Conservation (phyloP, 2,329 filamentous ascomycete genomes). For the Fusarium duplospermum region DNA sequence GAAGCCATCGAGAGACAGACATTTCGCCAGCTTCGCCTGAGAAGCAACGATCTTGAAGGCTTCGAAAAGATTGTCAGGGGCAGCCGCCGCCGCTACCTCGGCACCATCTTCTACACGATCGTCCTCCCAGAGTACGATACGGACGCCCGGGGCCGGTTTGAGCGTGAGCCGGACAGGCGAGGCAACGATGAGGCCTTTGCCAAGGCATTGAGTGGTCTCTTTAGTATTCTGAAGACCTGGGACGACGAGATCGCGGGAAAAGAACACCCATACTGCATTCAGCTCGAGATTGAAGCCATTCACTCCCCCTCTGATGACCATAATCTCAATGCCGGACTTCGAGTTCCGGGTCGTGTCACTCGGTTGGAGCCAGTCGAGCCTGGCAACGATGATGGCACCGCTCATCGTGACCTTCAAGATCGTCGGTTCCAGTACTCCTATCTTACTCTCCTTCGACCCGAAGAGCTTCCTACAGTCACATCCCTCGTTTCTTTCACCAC, state of each 20-base stretch:
- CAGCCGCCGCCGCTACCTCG: constrained; percentile 33
- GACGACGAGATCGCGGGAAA: constrained; percentile 14
- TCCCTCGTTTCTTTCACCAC: constrained; percentile 24
- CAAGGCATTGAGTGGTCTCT: constrained; percentile 30
- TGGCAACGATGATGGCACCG: constrained; percentile 11
- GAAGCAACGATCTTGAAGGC: constrained; percentile 29
- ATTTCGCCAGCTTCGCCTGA: constrained; percentile 31
- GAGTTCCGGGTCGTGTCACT: constrained; percentile 20
- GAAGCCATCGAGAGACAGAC: constrained; percentile 37
- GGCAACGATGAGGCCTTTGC: constrained; percentile 39
- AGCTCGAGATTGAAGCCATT: constrained; percentile 23
- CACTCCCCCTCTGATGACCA: constrained; percentile 25
- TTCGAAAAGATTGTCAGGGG: constrained; percentile 27
- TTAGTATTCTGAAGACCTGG: constrained; percentile 31
- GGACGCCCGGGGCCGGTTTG: constrained; percentile 30
- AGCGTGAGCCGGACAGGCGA: constrained; percentile 30
- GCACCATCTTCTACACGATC: constrained; percentile 24
- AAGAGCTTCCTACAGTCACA: constrained; percentile 16
- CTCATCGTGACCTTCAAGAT: constrained; percentile 20
- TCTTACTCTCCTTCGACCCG: constrained; percentile 11
- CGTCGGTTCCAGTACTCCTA: constrained; percentile 32
- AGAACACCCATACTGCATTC: constrained; percentile 25
- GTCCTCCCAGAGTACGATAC: constrained; percentile 33
- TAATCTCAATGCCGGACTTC: constrained; percentile 3
- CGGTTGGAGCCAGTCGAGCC: constrained; percentile 21